Base-by-base conservation (phyloP, 2,329 filamentous ascomycete species). In the Paraphoma sp. region DNA sequence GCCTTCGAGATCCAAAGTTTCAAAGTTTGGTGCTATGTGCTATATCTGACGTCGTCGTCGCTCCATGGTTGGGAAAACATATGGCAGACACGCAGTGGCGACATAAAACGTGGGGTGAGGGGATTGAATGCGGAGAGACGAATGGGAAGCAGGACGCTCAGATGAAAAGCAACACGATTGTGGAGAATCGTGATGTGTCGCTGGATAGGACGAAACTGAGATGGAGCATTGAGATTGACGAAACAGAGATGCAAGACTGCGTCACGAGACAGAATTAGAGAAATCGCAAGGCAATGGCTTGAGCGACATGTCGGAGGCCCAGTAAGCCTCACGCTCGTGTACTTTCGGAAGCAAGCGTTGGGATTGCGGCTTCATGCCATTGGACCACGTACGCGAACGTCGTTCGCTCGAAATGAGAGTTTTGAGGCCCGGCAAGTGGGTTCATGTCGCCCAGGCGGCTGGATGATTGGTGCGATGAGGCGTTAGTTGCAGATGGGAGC, bases 311-410 rank as follows among this genome's bases (percentile, higher is more conserved):
- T 65, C 59, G 57, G 65, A 59, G 59, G 65, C 54, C 63, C 65
- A 67, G 69, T 57, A 72, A 71, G 72, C 64, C 66, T 71, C 68
- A 59, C 60, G 62, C 54, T 71, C 68, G 67, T 69, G 57, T 60
- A 56, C 51, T 65, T 50, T 64, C 68, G 68, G 60, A 65, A 63
- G 59, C 50, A 56, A 54, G 62, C 53, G 58, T 63, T 62, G 63
- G 62, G 51, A 63, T 68, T 67, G 67, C 66, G 62, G 60, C 63
- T 62, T 57, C 54, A 59, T 59, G 48, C 60, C 44, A 76, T 72
- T 76, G 72, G 73, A 68, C 74, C 74, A 76, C 74, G 74, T 75
- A 65, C 59, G 62, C 56, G 59, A 60, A 57, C 57, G 61, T 63
- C 61, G 63, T 70, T 68, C 61, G 69, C 63, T 63, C 54, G 65